Percentiles rank a stretch among this genome's conserved stretches.
Conservation (phyloP, 305 asterid genomes). For the Rubia peregrina region DNA sequence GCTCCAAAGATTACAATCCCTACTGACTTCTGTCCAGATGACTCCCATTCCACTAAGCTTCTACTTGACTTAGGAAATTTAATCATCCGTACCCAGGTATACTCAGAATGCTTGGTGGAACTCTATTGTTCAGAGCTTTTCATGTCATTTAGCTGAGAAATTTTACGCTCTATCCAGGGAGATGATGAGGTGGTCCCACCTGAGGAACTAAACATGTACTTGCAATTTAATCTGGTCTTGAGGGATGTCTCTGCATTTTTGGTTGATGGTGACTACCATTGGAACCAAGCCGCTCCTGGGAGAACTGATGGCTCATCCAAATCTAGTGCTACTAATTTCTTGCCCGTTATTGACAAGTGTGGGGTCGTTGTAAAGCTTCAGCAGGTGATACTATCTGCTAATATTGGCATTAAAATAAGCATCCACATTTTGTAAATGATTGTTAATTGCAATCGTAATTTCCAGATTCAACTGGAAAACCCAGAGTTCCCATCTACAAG, state of each 20-base stretch:
- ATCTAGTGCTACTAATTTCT: conserved; percentile 37
- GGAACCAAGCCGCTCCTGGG: conserved; percentile 45
- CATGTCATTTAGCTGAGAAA: conserved; percentile 10
- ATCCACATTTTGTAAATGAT: not conserved
- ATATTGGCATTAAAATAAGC: not conserved
- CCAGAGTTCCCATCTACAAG: conserved; percentile 70
- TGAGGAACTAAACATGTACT: conserved; percentile 70
- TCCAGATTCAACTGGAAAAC: conserved; percentile 76
- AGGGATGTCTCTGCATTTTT: conserved; percentile 93
- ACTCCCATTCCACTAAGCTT: conserved; percentile 75
- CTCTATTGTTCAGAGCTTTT: not conserved
- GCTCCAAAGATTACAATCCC: conserved; percentile 96
- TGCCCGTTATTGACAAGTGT: conserved; percentile 89
- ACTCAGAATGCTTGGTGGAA: conserved; percentile 13
- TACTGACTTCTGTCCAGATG: conserved; percentile 75
- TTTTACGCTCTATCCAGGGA: conserved; percentile 46
- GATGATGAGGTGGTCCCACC: conserved; percentile 57
- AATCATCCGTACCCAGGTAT: conserved; percentile 74
- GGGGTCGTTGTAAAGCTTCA: conserved; percentile 87
- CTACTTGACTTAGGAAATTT: conserved; percentile 94
- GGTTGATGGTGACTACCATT: conserved; percentile 85
- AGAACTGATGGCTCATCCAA: conserved; percentile 35
- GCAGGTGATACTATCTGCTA: conserved; percentile 44
- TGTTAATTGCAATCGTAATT: conserved; percentile 10
- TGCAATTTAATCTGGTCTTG: conserved; percentile 79